Percentiles rank a stretch among this genome's conserved stretches.
Conservation (phyloP, 2,329 filamentous ascomycete species). For the Cladosporium austrohemisphaericum region DNA sequence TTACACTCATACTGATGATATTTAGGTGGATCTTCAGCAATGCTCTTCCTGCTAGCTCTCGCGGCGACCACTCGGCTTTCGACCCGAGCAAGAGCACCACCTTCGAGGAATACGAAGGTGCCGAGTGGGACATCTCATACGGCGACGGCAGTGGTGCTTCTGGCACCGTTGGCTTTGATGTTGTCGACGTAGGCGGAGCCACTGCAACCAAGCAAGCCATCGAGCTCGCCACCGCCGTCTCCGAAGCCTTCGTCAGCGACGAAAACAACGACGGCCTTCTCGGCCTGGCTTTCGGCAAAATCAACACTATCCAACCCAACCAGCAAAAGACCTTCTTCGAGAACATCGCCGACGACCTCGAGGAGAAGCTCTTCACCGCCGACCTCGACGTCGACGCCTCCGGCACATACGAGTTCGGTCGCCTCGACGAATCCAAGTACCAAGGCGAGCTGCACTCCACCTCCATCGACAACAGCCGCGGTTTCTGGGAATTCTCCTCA, state of each 20-base stretch:
- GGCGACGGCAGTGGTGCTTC: slow-evolving; percentile 62
- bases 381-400: slow-evolving; percentile 53
- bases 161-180: slow-evolving; percentile 65
- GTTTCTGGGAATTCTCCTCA: slow-evolving; percentile 67
- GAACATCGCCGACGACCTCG: slow-evolving; percentile 59
- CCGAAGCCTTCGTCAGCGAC: slow-evolving; percentile 56
- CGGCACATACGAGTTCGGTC: slow-evolving; percentile 72
- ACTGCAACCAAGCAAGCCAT: slow-evolving; percentile 61
- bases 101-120: slow-evolving; percentile 47
- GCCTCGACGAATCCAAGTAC: slow-evolving; percentile 62
- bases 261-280: slow-evolving; percentile 64
- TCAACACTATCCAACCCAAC: slow-evolving; percentile 62
- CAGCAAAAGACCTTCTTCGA: slow-evolving; percentile 71
- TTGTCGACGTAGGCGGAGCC: slow-evolving; percentile 63
- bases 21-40: slow-evolving; percentile 67
- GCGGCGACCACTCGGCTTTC: slow-evolving; percentile 53
- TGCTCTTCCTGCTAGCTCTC: slow-evolving; percentile 45
- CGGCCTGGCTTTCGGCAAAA: slow-evolving; percentile 61
- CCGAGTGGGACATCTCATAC: slow-evolving; percentile 63
- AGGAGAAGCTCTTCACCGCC: slow-evolving; percentile 67
- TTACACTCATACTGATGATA: not conserved
- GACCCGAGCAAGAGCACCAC: slow-evolving; percentile 51
- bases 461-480: slow-evolving; percentile 56
- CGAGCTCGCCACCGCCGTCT: slow-evolving; percentile 60
- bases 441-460: slow-evolving; percentile 60